Percentiles rank a stretch among this genome's conserved stretches.
Evolutionary conservation across 129 eudicot genomes (phyloP).

Genomic region (Escallonia rubra): DNA sequence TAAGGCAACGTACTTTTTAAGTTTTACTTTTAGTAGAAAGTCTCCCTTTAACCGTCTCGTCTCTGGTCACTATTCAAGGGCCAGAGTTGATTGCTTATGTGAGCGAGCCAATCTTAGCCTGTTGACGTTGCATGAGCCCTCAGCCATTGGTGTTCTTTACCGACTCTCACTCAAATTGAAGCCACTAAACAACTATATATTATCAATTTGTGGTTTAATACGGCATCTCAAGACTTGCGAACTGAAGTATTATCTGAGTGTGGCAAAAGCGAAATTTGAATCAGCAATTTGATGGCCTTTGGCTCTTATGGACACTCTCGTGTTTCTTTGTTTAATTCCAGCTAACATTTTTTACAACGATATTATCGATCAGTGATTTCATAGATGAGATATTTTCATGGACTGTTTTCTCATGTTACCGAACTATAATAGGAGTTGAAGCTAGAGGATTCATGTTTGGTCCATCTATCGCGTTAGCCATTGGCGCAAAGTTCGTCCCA

Average conservation of each 20-base stretch:
- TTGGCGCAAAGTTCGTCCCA: slow-evolving; percentile 52
- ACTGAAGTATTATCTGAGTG: background rate
- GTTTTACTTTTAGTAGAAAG: no score
- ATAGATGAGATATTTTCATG: background rate
- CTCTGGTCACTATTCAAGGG: no score
- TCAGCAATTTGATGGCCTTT: background rate
- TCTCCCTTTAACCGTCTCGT: no score
- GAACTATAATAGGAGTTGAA: slow-evolving; percentile 31
- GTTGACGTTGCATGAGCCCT: no score
- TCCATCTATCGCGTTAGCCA: slow-evolving; percentile 47
- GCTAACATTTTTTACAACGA: background rate
- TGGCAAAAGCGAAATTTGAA: background rate
- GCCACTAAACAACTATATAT: no score
- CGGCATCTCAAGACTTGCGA: no score
- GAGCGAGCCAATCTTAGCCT: no score
- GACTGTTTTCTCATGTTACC: background rate
- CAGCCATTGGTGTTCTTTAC: no score
- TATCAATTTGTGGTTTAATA: no score
- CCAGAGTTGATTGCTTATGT: no score
- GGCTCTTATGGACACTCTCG: background rate
- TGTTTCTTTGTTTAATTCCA: background rate
- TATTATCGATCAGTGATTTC: background rate
- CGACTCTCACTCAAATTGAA: no score
- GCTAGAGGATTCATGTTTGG: slow-evolving; percentile 58
- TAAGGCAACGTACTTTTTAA: no score